Evolutionary conservation across 192 early-diverging fungal genomes (phyloP).

Genomic region (Piromyces finnis): DNA sequence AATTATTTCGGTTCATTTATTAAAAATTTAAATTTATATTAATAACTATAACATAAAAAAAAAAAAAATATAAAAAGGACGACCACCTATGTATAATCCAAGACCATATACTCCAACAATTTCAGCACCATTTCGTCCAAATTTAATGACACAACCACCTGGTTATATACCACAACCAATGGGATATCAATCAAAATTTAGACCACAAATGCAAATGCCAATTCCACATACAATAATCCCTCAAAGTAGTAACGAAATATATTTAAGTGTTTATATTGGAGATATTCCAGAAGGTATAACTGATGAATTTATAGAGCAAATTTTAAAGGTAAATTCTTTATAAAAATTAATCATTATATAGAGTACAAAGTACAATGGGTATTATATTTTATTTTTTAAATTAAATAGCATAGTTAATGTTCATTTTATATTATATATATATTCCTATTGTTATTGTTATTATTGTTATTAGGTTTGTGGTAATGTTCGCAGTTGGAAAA

Average conservation of each 20-base stretch:
- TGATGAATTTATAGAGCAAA: constrained; percentile 42
- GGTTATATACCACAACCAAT: not conserved
- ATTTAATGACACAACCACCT: not conserved
- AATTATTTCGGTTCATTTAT: no score
- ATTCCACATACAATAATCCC: not conserved
- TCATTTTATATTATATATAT: no score
- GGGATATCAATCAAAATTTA: not conserved
- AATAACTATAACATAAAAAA: no score
- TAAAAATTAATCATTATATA: not conserved
- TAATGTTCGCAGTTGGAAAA: constrained; percentile 42
- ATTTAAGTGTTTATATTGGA: constrained; percentile 28
- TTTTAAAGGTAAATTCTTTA: constrained; percentile 28
- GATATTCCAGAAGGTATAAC: constrained; percentile 46
- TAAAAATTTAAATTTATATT: no score
- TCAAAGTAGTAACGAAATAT: not conserved
- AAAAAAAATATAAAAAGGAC: not conserved
- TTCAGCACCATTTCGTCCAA: not conserved
- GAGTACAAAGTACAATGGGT: no score
- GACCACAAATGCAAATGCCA: not conserved
- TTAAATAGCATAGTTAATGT: no score
- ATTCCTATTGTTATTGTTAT: no score
- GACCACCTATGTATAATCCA: not conserved
- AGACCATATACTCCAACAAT: not conserved
- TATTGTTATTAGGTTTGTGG: constrained; percentile 37
- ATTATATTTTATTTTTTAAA: no score